Evolutionary conservation across 2,329 filamentous ascomycete species (phyloP).

Genomic region (Mycosphaerella arachidis): DNA sequence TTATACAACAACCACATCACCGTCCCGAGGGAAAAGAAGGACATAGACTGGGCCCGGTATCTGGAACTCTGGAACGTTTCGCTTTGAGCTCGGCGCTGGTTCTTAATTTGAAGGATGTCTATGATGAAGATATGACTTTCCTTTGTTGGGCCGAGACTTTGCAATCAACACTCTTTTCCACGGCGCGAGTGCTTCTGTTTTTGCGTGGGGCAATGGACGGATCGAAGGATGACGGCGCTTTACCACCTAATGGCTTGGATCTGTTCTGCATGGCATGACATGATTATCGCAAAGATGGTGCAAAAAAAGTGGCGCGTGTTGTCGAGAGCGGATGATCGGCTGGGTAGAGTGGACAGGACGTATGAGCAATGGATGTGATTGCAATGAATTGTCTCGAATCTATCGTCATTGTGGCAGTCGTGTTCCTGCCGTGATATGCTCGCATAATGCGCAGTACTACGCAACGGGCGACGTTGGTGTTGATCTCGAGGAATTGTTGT

Average conservation of each 20-base stretch:
- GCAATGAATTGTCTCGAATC: background rate
- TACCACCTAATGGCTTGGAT: background rate
- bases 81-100: background rate
- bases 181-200: background rate
- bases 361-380: background rate
- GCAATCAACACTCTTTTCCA: background rate
- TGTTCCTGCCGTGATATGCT: too few species aligned
- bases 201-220: background rate
- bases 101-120: background rate
- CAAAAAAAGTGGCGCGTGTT: background rate
- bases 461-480: too few species aligned
- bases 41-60: background rate
- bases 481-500: too few species aligned
- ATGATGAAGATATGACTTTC: conserved; percentile 15
- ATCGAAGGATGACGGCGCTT: background rate
- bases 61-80: background rate
- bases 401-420: too few species aligned
- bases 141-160: conserved; percentile 12
- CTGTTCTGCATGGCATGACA: background rate
- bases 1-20: background rate
- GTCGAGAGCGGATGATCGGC: background rate
- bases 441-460: too few species aligned
- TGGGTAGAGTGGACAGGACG: background rate
- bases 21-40: background rate
- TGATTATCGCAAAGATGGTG: background rate